phyloP scores from a whole-genome alignment of 371 early-diverging fungal species.

The Mortierella sp. region DNA sequence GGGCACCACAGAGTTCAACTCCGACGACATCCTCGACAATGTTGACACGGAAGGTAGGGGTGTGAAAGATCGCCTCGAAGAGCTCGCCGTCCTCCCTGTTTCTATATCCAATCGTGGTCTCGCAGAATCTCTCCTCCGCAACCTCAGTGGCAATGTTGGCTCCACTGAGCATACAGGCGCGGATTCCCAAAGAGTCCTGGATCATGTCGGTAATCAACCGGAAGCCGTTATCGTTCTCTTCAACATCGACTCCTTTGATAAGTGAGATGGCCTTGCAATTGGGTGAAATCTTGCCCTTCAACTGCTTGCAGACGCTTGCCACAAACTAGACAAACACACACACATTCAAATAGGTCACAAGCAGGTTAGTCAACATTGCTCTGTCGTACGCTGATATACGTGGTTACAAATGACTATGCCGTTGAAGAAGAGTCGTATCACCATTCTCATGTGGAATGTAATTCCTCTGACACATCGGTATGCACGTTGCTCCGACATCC shows the following conservation, averaged over 20 bases:
- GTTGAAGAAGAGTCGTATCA: background rate
- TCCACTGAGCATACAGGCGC: constrained; percentile 94
- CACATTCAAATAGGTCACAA: background rate
- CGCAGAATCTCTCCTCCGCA: constrained; percentile 94
- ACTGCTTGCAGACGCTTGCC: constrained; percentile 81
- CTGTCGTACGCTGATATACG: background rate
- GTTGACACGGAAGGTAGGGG: constrained; percentile 89
- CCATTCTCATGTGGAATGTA: constrained; percentile 11
- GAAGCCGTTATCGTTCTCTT: constrained; percentile 72
- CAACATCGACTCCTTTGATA: constrained; percentile 94
- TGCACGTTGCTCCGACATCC: constrained; percentile 16
- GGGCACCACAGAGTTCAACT: constrained; percentile 98
- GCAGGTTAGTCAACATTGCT: background rate
- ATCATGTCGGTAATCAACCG: constrained; percentile 93
- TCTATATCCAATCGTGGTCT: constrained; percentile 94
- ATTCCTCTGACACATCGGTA: constrained; percentile 17
- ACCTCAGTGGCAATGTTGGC: constrained; percentile 99
- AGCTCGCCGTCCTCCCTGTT: constrained; percentile 79
- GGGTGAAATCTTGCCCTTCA: constrained; percentile 78
- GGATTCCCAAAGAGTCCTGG: constrained; percentile 80
- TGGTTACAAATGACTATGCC: background rate
- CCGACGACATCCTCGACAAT: constrained; percentile 90
- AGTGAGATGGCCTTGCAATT: constrained; percentile 93
- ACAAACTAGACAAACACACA: constrained; percentile 76
- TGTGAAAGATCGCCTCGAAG: constrained; percentile 88